Evolutionary conservation across 23 red algal species (phyloP).

Genomic region (Gracilariopsis chorda): DNA sequence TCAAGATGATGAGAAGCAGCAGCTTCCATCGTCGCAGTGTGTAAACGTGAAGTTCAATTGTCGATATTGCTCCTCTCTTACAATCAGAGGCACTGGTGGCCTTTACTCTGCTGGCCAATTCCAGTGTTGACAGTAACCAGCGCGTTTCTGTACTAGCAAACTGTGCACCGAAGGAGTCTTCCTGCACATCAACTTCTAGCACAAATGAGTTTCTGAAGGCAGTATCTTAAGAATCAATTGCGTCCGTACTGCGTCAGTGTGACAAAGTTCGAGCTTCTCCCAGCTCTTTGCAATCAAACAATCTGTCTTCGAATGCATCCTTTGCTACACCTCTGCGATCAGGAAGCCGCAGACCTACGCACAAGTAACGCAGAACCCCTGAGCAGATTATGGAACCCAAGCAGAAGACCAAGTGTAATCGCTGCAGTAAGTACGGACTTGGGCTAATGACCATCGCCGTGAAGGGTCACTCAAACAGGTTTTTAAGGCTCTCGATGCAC

Average conservation of each 20-base stretch:
- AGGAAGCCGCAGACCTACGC: too few species aligned
- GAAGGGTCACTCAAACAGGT: constrained; percentile 7
- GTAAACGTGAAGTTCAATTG: too few species aligned
- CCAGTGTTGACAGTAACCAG: constrained; percentile 1
- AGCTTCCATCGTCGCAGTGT: too few species aligned
- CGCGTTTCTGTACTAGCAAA: constrained; percentile 10
- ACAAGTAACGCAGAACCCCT: background rate
- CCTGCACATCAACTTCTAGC: background rate
- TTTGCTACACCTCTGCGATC: too few species aligned
- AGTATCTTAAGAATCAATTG: background rate
- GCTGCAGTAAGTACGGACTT: background rate
- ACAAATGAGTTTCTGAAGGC: constrained; percentile 4
- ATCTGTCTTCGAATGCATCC: too few species aligned
- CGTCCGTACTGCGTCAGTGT: background rate
- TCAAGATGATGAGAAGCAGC: too few species aligned
- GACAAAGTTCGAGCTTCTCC: too few species aligned
- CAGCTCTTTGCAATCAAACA: too few species aligned
- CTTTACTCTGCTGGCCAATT: background rate
- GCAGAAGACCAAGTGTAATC: background rate
- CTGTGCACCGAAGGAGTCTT: background rate
- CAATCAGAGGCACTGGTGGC: background rate
- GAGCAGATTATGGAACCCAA: constrained; percentile 9
- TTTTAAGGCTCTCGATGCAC: background rate
- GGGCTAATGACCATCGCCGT: background rate
- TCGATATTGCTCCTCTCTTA: too few species aligned